Percentiles rank a stretch among this genome's conserved stretches.
These are phyloP conservation scores for Rehmannia glutinosa DNA, from an alignment of 257 asterid genomes.

Conservation along the genomic window DNA sequence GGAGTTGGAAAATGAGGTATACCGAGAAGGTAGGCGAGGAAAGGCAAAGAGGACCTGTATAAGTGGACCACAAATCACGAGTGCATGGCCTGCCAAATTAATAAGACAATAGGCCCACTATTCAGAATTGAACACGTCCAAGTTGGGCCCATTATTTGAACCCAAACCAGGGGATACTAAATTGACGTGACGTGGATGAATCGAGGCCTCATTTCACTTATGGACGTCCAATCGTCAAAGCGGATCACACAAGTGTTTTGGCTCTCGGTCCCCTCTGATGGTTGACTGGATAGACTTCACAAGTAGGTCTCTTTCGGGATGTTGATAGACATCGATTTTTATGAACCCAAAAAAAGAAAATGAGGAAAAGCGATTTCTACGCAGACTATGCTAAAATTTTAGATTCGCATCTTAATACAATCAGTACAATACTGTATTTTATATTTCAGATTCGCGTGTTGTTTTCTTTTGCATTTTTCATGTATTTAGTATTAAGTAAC, in stretches of 20 bases:
- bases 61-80: constrained; percentile 37
- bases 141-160: constrained; percentile 13
- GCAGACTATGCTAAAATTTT: too few relatives aligned
- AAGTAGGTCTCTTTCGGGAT: neutral
- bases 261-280: neutral
- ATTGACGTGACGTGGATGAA: constrained; percentile 44
- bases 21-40: constrained; percentile 17
- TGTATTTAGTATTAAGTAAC: too few relatives aligned
- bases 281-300: constrained; percentile 7
- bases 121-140: neutral
- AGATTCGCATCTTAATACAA: too few relatives aligned
- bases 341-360: too few relatives aligned
- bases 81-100: constrained; percentile 38
- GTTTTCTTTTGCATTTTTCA: too few relatives aligned
- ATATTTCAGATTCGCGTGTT: too few relatives aligned
- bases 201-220: constrained; percentile 24
- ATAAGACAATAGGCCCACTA: constrained; percentile 47
- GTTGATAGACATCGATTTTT: constrained; percentile 7
- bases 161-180: constrained; percentile 17
- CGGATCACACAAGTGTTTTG: neutral
- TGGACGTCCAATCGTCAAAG: constrained; percentile 6
- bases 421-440: too few relatives aligned
- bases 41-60: constrained; percentile 16
- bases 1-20: constrained; percentile 9
- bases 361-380: too few relatives aligned